Evolutionary conservation across 495 filamentous ascomycete genomes (phyloP).

Genomic region (Penicillium maclennaniae): DNA sequence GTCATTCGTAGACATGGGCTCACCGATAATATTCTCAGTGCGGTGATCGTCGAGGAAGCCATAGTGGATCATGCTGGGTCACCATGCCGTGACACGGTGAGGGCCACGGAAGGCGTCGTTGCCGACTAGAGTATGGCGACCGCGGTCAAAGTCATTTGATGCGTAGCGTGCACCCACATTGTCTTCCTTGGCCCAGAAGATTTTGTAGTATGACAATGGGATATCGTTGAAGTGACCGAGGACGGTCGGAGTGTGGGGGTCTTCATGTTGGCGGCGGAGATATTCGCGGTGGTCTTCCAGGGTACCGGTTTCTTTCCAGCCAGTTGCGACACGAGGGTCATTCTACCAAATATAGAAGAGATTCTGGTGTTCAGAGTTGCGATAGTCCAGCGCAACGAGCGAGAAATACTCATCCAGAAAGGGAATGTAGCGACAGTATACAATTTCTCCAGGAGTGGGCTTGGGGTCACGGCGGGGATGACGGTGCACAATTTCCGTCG

Average conservation of each 20-base stretch:
- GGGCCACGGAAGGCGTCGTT: conserved; percentile 58
- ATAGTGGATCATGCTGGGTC: conserved; percentile 63
- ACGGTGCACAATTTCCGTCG: conserved; percentile 28
- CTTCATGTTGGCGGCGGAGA: conserved; percentile 49
- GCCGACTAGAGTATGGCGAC: conserved; percentile 61
- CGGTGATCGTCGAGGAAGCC: conserved; percentile 62
- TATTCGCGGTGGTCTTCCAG: conserved; percentile 59
- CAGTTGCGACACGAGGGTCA: conserved; percentile 61
- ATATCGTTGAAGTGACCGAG: conserved; percentile 56
- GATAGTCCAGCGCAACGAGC: conserved; percentile 55
- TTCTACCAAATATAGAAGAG: conserved; percentile 66
- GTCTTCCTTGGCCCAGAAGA: conserved; percentile 67
- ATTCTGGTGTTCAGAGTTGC: conserved; percentile 47
- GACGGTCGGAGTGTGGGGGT: conserved; percentile 55
- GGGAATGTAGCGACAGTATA: conserved; percentile 64
- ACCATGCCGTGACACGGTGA: conserved; percentile 63
- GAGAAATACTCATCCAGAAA: conserved; percentile 60
- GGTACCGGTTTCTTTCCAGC: conserved; percentile 64
- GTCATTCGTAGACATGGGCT: conserved; percentile 55
- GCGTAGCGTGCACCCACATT: conserved; percentile 57
- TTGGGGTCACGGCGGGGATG: conserved; percentile 56
- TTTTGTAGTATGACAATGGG: conserved; percentile 61
- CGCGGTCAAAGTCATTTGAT: conserved; percentile 56
- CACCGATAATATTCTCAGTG: conserved; percentile 56
- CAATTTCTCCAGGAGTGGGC: conserved; percentile 51